These are phyloP conservation scores for Francoa sonchifolia DNA, from an alignment of 441 rosid species.

Conservation along the genomic window DNA sequence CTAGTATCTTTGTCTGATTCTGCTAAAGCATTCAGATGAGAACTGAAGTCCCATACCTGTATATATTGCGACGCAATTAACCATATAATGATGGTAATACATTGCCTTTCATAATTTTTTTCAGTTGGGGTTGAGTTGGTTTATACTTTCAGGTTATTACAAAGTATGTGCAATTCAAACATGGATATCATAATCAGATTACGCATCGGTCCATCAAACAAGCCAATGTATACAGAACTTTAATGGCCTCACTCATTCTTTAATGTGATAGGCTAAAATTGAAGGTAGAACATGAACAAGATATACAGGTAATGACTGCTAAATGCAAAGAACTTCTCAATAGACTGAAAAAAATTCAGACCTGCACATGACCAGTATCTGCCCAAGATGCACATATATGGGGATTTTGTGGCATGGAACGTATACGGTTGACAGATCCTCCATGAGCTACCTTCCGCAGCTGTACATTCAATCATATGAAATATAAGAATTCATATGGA, in stretches of 20 bases:
- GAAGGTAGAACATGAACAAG: no score
- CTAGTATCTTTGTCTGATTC: conserved; percentile 46
- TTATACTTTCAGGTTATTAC: no score
- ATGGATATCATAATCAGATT: no score
- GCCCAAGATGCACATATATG: conserved; percentile 94
- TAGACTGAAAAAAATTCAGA: conserved; percentile 18
- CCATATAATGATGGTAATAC: neutral
- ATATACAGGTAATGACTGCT: no score
- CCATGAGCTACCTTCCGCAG: conserved; percentile 66
- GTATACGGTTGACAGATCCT: conserved; percentile 86
- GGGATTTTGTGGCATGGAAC: conserved; percentile 80
- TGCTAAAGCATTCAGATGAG: conserved; percentile 70
- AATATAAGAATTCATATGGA: conserved; percentile 1
- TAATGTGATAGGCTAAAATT: no score
- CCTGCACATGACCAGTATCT: conserved; percentile 88
- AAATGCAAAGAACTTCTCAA: no score
- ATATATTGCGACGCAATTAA: conserved; percentile 7
- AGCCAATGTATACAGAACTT: no score
- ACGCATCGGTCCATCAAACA: no score
- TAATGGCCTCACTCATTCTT: no score
- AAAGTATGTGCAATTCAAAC: no score
- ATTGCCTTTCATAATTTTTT: no score
- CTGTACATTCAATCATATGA: conserved; percentile 26
- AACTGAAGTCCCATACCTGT: conserved; percentile 80
- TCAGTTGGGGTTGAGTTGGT: no score